Conservation (phyloP, 2,329 filamentous ascomycete genomes). For the Penicillium sp. region DNA sequence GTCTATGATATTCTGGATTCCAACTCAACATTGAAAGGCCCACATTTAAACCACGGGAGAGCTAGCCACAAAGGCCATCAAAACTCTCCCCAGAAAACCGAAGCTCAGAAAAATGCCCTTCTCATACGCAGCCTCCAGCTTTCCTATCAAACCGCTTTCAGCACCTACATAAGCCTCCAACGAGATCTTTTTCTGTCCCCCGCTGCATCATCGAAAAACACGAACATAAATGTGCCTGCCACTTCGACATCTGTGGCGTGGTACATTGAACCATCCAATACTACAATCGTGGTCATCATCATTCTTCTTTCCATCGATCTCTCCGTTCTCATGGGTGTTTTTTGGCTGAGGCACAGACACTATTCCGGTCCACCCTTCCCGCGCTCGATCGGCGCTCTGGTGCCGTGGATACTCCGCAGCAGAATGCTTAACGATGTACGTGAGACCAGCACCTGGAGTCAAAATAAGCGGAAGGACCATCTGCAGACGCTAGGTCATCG, state of each 20-base stretch:
- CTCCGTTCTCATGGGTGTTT: slow-evolving; percentile 21
- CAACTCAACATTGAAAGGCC: not conserved
- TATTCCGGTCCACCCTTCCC: slow-evolving; percentile 22
- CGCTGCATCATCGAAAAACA: not conserved
- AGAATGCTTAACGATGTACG: slow-evolving; percentile 19
- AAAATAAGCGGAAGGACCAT: slow-evolving; percentile 12
- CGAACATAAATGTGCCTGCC: not conserved
- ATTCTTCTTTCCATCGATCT: slow-evolving; percentile 22
- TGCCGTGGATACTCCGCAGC: slow-evolving; percentile 21
- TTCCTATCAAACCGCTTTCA: slow-evolving; percentile 23
- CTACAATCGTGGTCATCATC: slow-evolving; percentile 22
- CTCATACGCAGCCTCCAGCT: slow-evolving; percentile 8
- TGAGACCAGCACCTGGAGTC: slow-evolving; percentile 12
- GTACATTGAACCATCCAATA: slow-evolving; percentile 18
- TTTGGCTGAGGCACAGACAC: slow-evolving; percentile 16
- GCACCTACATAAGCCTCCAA: slow-evolving; percentile 18
- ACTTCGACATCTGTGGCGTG: slow-evolving; percentile 13
- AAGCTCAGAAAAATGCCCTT: not conserved
- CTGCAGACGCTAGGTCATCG: slow-evolving; percentile 11
- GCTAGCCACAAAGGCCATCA: not conserved
- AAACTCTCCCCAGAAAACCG: not conserved
- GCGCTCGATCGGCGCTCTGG: slow-evolving; percentile 22
- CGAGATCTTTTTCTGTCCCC: slow-evolving; percentile 18
- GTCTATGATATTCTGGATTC: slow-evolving; percentile 10
- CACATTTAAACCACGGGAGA: not conserved